Evolutionary conservation across 305 asterid species (phyloP).

Genomic region (Galium porrigens): DNA sequence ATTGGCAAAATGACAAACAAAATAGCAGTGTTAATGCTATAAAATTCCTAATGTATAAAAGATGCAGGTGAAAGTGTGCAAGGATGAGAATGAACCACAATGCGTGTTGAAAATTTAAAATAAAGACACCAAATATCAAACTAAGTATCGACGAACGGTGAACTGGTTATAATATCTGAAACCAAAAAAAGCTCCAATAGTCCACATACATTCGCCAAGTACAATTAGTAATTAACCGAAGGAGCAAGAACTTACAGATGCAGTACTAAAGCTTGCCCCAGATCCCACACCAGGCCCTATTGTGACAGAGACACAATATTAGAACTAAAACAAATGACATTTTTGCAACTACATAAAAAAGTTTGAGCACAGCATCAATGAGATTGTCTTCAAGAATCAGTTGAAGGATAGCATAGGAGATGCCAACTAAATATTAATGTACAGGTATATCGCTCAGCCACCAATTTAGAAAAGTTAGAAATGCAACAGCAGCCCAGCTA

Average conservation of each 20-base stretch:
- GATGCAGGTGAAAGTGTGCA: background rate
- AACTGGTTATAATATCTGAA: background rate
- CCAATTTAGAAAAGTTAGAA: too few species aligned
- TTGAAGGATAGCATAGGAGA: background rate
- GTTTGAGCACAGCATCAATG: background rate
- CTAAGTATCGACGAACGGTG: background rate
- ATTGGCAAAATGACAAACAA: background rate
- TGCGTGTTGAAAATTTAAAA: background rate
- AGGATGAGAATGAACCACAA: background rate
- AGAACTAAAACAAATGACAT: conserved; percentile 3
- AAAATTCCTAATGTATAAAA: background rate
- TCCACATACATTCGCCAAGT: background rate
- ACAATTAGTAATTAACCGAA: background rate
- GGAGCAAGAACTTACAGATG: conserved; percentile 45
- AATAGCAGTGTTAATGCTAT: background rate
- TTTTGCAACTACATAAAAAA: background rate
- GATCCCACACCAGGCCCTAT: conserved; percentile 72
- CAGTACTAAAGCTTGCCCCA: conserved; percentile 71
- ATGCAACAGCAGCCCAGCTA: background rate
- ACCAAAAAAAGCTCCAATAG: background rate
- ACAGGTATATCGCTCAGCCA: too few species aligned
- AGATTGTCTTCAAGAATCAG: conserved; percentile 3
- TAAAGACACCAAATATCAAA: background rate
- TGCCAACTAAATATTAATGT: background rate
- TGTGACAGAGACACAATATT: conserved; percentile 16